Conservation (phyloP, 148 eudicot species). For the Chenopodium berlandieri region DNA sequence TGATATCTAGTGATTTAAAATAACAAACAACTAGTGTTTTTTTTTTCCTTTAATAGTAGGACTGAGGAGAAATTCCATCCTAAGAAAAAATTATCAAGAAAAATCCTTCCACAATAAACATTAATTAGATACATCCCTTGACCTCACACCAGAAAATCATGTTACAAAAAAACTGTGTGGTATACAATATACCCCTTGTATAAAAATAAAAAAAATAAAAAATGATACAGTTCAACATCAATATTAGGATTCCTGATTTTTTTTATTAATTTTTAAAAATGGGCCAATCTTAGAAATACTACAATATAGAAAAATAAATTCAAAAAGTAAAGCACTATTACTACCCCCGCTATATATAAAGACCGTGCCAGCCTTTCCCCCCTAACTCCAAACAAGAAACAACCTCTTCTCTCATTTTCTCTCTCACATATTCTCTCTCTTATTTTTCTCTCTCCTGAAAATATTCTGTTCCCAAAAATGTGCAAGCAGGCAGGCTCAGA, state of each 20-base stretch:
- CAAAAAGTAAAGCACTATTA: neutral
- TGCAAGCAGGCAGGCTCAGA: slow-evolving; percentile 25
- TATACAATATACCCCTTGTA: too few relatives aligned
- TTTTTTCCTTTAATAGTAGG: too few relatives aligned
- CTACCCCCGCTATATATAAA: slow-evolving; percentile 15
- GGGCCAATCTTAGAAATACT: neutral
- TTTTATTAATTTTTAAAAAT: neutral
- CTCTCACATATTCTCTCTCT: neutral
- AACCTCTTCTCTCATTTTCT: neutral
- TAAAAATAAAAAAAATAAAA: too few relatives aligned
- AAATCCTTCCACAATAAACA: too few relatives aligned
- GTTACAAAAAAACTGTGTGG: too few relatives aligned
- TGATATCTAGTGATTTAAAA: too few relatives aligned
- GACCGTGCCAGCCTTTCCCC: slow-evolving; percentile 11
- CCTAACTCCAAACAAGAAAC: slow-evolving; percentile 10
- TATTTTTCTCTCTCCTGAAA: neutral
- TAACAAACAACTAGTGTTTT: too few relatives aligned
- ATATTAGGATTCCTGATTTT: neutral
- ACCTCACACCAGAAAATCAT: too few relatives aligned
- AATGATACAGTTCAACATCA: neutral
- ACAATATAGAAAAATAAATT: neutral
- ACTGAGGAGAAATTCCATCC: too few relatives aligned
- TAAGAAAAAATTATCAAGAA: too few relatives aligned
- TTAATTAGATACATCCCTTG: too few relatives aligned
- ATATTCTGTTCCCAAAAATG: slow-evolving; percentile 29